A percentile compares a stretch with the other conserved stretches of the same genome.
These are phyloP conservation scores for Aspergillus ellipticus DNA, from an alignment of 495 filamentous ascomycete genomes.

Conservation along the genomic window DNA sequence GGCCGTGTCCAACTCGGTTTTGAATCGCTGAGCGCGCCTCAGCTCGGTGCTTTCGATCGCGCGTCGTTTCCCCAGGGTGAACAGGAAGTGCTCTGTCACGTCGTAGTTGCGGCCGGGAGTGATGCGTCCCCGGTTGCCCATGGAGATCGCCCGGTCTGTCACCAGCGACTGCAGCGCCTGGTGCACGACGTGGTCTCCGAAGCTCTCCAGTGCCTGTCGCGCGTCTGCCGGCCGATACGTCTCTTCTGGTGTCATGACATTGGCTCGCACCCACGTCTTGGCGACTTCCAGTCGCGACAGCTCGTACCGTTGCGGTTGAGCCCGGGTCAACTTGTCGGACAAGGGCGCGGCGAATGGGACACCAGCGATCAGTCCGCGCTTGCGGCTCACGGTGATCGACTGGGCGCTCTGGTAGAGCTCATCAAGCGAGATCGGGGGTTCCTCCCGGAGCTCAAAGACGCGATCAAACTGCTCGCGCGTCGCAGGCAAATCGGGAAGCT, in stretches of 20 bases:
- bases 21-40: slow-evolving; percentile 54
- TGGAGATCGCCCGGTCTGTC: slow-evolving; percentile 55
- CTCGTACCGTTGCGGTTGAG: slow-evolving; percentile 17
- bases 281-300: slow-evolving; percentile 34
- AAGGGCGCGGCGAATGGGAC: slow-evolving; percentile 34
- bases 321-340: slow-evolving; percentile 11
- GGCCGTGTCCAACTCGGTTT: slow-evolving; percentile 52
- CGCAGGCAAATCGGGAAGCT: slow-evolving; percentile 47
- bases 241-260: slow-evolving; percentile 48
- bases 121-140: slow-evolving; percentile 50
- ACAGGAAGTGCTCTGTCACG: slow-evolving; percentile 54
- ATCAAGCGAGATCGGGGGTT: slow-evolving; percentile 30
- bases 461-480: slow-evolving; percentile 48
- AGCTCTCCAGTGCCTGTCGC: slow-evolving; percentile 34
- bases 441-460: slow-evolving; percentile 46
- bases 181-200: slow-evolving; percentile 48
- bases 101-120: slow-evolving; percentile 53
- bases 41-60: slow-evolving; percentile 45
- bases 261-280: slow-evolving; percentile 62
- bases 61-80: slow-evolving; percentile 43
- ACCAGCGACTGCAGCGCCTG: slow-evolving; percentile 56
- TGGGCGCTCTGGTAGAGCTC: slow-evolving; percentile 41
- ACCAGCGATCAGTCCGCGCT: slow-evolving; percentile 32
- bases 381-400: slow-evolving; percentile 28
- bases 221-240: slow-evolving; percentile 44